phyloP scores from a whole-genome alignment of 768 basidiomycete species.

The Mycena albidolilacea region DNA sequence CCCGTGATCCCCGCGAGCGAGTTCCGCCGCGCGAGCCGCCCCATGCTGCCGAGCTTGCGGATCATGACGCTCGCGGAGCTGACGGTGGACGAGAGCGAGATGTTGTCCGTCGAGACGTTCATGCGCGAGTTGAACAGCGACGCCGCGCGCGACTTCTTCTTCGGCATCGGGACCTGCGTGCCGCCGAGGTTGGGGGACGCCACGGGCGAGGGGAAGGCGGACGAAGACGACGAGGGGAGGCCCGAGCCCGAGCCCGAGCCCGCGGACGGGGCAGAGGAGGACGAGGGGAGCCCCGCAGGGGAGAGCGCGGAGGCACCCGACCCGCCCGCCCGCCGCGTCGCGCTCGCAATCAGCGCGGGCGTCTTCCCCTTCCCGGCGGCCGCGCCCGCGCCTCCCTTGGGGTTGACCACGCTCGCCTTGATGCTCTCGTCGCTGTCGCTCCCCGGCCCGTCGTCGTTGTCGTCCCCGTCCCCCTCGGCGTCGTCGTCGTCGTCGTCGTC shows the following conservation, averaged over 20 bases:
- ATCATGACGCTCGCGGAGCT: conserved; percentile 97
- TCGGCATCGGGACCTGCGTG: conserved; percentile 48
- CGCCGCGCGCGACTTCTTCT: conserved; percentile 82
- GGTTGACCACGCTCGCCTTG: conserved; percentile 51
- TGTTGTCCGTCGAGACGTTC: conserved; percentile 94
- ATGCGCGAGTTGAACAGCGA: conserved; percentile 90
- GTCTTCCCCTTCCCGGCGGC: conserved; percentile 53
- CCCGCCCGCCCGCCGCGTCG: conserved; percentile 27
- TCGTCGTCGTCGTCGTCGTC: conserved; percentile 40
- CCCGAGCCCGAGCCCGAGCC: not conserved
- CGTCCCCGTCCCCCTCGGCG: conserved; percentile 10
- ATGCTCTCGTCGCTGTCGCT: conserved; percentile 41
- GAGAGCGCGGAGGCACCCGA: conserved; percentile 28
- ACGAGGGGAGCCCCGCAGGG: not conserved
- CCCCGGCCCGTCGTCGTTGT: not conserved
- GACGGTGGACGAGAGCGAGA: conserved; percentile 95
- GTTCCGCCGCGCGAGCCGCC: conserved; percentile 90
- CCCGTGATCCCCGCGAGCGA: conserved; percentile 93
- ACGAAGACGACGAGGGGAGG: not conserved
- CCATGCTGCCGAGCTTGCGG: conserved; percentile 93
- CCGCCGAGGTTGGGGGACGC: conserved; percentile 4
- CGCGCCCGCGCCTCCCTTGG: conserved; percentile 25
- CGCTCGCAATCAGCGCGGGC: conserved; percentile 47
- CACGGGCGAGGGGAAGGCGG: not conserved
- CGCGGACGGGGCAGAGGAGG: conserved; percentile 21